phyloP scores from a whole-genome alignment of 73 alveolate species.

The Breviolum minutum region DNA sequence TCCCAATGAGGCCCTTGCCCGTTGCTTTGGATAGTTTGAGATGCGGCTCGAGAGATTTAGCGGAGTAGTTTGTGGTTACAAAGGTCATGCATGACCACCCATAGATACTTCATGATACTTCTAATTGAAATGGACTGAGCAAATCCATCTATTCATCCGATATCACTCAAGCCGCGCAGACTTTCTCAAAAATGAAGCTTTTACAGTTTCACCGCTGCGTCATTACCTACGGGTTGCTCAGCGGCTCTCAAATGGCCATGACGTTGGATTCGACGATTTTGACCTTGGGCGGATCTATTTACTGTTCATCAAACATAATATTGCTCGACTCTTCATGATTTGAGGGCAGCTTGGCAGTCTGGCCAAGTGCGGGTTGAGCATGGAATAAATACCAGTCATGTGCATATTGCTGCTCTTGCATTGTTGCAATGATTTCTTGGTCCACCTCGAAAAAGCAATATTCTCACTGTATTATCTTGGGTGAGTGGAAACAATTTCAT shows the following conservation, averaged over 20 bases:
- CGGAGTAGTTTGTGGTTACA: too few relatives aligned
- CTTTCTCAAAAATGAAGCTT: not conserved
- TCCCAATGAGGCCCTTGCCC: too few relatives aligned
- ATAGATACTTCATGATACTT: not conserved
- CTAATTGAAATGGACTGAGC: not conserved
- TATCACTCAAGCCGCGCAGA: not conserved
- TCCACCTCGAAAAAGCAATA: too few relatives aligned
- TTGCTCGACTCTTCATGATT: not conserved
- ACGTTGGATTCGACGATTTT: slow-evolving; percentile 1
- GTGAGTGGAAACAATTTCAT: too few relatives aligned
- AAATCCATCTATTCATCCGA: not conserved
- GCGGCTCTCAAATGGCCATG: not conserved
- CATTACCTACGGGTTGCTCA: too few relatives aligned
- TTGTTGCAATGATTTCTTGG: too few relatives aligned
- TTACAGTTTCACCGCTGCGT: not conserved
- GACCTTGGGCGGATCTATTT: not conserved
- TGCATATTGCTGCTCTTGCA: too few relatives aligned
- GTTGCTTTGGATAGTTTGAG: too few relatives aligned
- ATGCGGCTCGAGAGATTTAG: too few relatives aligned
- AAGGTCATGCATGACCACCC: not conserved
- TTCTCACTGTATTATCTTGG: too few relatives aligned
- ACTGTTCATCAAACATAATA: not conserved
- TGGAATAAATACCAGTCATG: not conserved
- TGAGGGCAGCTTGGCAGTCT: not conserved
- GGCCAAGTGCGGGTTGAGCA: not conserved